These are phyloP conservation scores for Rusavskia elegans DNA, from an alignment of 495 filamentous ascomycete species.

Conservation along the genomic window DNA sequence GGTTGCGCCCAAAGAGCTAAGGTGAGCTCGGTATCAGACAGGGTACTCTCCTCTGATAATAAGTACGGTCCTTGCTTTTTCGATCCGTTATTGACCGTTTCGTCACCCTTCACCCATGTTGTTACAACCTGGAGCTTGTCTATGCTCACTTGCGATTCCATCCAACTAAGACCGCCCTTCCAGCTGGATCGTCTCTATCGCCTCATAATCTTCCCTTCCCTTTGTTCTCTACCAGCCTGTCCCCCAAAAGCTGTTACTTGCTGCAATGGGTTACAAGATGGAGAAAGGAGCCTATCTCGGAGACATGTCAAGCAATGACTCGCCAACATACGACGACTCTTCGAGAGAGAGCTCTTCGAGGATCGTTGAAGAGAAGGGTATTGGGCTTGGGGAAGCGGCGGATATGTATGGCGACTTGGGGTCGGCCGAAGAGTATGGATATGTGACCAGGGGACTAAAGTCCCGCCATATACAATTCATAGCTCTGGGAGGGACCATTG, in stretches of 20 bases:
- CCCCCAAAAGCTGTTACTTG: not conserved
- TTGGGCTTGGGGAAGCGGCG: slow-evolving; percentile 20
- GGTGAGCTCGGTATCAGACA: too few species aligned
- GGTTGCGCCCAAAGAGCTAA: too few species aligned
- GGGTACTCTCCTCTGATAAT: too few species aligned
- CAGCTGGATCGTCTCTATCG: not conserved
- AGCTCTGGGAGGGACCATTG: slow-evolving; percentile 53
- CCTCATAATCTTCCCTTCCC: not conserved
- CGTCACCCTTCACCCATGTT: not conserved
- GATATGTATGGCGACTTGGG: slow-evolving; percentile 23
- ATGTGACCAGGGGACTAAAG: slow-evolving; percentile 26
- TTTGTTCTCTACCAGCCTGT: not conserved
- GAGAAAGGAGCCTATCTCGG: slow-evolving; percentile 4
- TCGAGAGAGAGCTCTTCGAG: slow-evolving; percentile 3
- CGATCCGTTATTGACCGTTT: not conserved
- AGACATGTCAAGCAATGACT: too few species aligned
- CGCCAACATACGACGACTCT: slow-evolving; percentile 5
- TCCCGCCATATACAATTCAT: slow-evolving; percentile 39
- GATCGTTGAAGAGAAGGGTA: slow-evolving; percentile 10
- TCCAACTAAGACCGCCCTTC: too few species aligned
- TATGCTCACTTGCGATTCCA: too few species aligned
- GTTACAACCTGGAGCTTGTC: too few species aligned
- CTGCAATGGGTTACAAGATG: not conserved
- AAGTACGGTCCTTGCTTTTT: not conserved
- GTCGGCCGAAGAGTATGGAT: slow-evolving; percentile 25